Base-by-base conservation (phyloP, 2,329 filamentous ascomycete genomes). In the Fusarium sp. region DNA sequence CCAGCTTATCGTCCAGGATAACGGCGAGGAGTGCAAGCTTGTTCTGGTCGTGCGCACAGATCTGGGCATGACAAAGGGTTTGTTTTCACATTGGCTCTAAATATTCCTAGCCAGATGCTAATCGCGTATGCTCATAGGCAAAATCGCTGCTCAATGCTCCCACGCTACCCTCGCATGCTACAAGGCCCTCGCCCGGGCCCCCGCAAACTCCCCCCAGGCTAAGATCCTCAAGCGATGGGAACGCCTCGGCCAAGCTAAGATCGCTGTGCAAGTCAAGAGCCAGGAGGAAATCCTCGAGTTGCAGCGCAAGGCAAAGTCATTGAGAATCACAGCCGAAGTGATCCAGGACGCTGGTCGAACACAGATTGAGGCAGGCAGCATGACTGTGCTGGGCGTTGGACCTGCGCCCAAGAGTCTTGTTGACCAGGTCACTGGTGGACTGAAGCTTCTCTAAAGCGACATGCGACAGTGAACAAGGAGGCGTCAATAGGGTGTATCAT, bases 131-230 rank as follows among this genome's bases (percentile, higher is more conserved):
- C 17, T 33, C 4, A 15, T 69, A 97, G 95, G 95, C 75, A 99
- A 99, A 86, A 98, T 98, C 75, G 96, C 94, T 59, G 96, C 96
- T 9, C 96, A 98, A 82, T 95, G 92, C 82, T 92, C 91, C 50
- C 96, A 98, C 81, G 96, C 96, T n/a, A 97, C 95, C 5, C 90
- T 99, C 58, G 94, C 95, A 57, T 98, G 95, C 87, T 99, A 97
- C 89, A 98, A 98, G 83, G 84, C 90, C 62, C 89, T 97, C 69
- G 81, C 89, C 58, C 81, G 84, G 56, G 83, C 88, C n/a, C 82
- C 85, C 53, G 81, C 87, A 40, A 80, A 83, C 38, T 84, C 85
- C 24, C 79, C 87, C 15, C 84, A 86, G 46, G 87, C 89, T 57
- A 83, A 83, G 43, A 83, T 97, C 53, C 88, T 99, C 49, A 86